These are phyloP conservation scores for Penicillium daleae DNA, from an alignment of 495 filamentous ascomycete genomes.

Conservation along the genomic window DNA sequence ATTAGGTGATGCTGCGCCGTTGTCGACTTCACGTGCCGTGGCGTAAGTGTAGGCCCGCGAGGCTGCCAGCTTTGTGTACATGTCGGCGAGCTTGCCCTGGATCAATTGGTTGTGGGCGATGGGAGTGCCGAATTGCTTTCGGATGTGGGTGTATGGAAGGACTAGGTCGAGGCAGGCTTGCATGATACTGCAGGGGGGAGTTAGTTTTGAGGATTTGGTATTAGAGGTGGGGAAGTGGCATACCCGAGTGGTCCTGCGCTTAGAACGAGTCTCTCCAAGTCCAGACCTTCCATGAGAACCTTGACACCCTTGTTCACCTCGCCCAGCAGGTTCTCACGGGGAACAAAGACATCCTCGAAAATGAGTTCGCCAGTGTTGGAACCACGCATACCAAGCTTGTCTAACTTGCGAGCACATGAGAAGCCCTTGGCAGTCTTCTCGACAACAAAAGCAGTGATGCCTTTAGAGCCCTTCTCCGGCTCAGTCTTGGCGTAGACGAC, in stretches of 20 bases:
- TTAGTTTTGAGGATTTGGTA: slow-evolving; percentile 13
- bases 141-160: slow-evolving; percentile 85
- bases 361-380: slow-evolving; percentile 95
- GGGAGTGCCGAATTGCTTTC: slow-evolving; percentile 85
- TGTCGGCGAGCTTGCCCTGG: slow-evolving; percentile 92
- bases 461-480: slow-evolving; percentile 79
- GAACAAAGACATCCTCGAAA: slow-evolving; percentile 93
- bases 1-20: slow-evolving; percentile 51
- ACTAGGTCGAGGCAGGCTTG: slow-evolving; percentile 85
- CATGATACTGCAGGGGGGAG: slow-evolving; percentile 70
- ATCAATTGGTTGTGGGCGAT: slow-evolving; percentile 93
- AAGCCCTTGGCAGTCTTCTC: slow-evolving; percentile 76
- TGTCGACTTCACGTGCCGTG: slow-evolving; percentile 76
- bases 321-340: slow-evolving; percentile 78
- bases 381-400: slow-evolving; percentile 98
- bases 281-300: slow-evolving; percentile 94
- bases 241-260: slow-evolving; percentile 86
- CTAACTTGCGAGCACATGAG: slow-evolving; percentile 85
- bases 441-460: slow-evolving; percentile 94
- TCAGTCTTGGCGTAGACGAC: slow-evolving; percentile 96
- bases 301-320: slow-evolving; percentile 78
- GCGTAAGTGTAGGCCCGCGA: slow-evolving; percentile 78
- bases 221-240: slow-evolving; percentile 1
- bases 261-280: slow-evolving; percentile 91
- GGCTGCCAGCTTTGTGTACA: slow-evolving; percentile 92